Evolutionary conservation across 31 red algal genomes (phyloP), one percentile per base, ranked within the genome.

Genomic region (Asparagopsis taxiformis): DNA sequence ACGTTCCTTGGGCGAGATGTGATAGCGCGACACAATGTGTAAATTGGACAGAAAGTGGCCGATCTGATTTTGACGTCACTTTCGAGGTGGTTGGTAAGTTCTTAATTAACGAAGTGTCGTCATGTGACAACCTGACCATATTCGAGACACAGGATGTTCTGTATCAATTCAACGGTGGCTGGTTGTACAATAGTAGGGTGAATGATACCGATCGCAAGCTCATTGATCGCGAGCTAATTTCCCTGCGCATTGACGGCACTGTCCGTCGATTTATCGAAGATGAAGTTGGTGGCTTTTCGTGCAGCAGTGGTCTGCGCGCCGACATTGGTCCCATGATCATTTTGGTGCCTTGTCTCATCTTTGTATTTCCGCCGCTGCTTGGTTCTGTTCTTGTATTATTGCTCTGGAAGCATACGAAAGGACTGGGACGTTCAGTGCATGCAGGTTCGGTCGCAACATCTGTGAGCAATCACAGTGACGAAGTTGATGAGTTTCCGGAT

Each of bases 121-220:
- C 31, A 25, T 79, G 75, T 17, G 46, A 48, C 36, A 65, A 70
- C 39, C 50, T 81, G 38, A 44, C 77, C 5, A 43, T 71, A 15
- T 81, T 81, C 63, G 41, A 70, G 21, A 81, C 77, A 38, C 54
- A 30, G 65, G 77, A 81, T 50, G 58, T 81, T 20, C 37, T 81
- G 52, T 81, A 81, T 20, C 63, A 81, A 23, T 81, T 81, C 53
- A 81, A 70, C 36, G 77, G 63, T 3, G 77, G 77, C 7, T 81
- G 77, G 77, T 35, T 81, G 64, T 81, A 81, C 31, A 81, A 70
- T 53, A 39, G 15, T 15, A 53, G 30, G 1, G 65, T 59, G 49
- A 28, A 44, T 34, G 35, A 31, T 8, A 30, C 31, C 39, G 25
- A 25, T 0, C 77, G 77, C 3, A 9, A 35, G 37, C 66, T 35